phyloP scores from a whole-genome alignment of 2,329 filamentous ascomycete species.

The Aspergillus fumigatus region DNA sequence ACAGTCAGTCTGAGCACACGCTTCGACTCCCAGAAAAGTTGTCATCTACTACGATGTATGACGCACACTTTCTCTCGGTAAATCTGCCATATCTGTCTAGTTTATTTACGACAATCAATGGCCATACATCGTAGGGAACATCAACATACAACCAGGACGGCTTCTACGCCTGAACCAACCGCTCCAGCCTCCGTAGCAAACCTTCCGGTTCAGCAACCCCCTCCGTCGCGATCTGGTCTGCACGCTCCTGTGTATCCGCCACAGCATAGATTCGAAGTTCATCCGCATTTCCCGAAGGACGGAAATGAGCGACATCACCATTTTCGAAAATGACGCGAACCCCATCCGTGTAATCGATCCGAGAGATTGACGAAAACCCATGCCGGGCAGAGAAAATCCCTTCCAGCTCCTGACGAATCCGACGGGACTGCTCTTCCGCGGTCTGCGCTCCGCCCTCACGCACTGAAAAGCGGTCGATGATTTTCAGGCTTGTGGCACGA shows the following conservation, averaged over 20 bases:
- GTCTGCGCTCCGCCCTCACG: slow-evolving; percentile 17
- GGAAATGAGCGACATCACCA: slow-evolving; percentile 31
- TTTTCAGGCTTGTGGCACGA: slow-evolving; percentile 27
- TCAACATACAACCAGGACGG: too few species aligned
- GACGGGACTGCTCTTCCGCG: slow-evolving; percentile 9
- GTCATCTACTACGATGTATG: too few species aligned
- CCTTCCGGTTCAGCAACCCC: slow-evolving; percentile 26
- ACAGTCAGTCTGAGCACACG: neutral
- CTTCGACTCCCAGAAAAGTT: neutral
- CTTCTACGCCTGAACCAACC: slow-evolving; percentile 3
- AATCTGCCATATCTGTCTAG: neutral
- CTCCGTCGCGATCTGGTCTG: slow-evolving; percentile 23
- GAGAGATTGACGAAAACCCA: slow-evolving; percentile 21
- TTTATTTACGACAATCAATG: neutral
- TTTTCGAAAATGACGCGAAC: slow-evolving; percentile 28
- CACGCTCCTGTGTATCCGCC: slow-evolving; percentile 26
- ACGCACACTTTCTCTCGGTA: too few species aligned
- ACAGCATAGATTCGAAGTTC: slow-evolving; percentile 32
- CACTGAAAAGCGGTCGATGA: slow-evolving; percentile 26
- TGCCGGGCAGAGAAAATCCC: slow-evolving; percentile 23
- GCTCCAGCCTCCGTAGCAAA: slow-evolving; percentile 22
- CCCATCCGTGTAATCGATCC: slow-evolving; percentile 29
- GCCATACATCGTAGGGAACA: neutral
- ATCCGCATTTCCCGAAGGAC: slow-evolving; percentile 32
- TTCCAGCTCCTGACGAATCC: slow-evolving; percentile 23